Base-by-base conservation (phyloP, 2,329 filamentous ascomycete genomes). In the Sporothrix protearum region DNA sequence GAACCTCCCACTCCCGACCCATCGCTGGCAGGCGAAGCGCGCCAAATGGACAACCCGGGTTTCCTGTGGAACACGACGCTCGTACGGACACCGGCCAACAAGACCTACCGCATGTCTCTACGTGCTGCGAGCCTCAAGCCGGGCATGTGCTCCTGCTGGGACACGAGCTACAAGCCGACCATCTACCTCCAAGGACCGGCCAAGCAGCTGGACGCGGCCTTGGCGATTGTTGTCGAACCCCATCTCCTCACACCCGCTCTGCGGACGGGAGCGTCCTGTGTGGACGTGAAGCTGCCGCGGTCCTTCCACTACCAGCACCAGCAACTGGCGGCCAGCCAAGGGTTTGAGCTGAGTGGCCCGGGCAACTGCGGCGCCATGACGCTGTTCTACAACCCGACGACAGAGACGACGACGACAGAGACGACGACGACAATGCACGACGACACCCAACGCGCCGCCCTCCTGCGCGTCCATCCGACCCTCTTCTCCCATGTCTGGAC, bases 1-100 rank as follows among this genome's bases (percentile, higher is more conserved):
- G 79, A 98, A 98, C 83, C 94, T 92, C 2, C 97, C 95, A 93
- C 84, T 99, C 19, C 96, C 96, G 0, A 98, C 96, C 7, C 96
- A 99, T 80, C 82, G 96, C 75, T 99, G 92, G 87, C 94, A 97
- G 81, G 90, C 95, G 2, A 99, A 99, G 80, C 86, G 96, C 73
- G 93, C 96, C 91, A 88, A 73, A 96, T 99, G 92, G 94, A 94
- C 0, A 8, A 91, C 92, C 0, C 87, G 66, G 86, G 91, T 59
- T 91, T 93, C 2, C 81, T 96, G n/a, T 99, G 96, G 96, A 88
- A 94, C 53, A 97, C 97, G 80, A 89, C 93, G 0, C 83, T 98
- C 30, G 93, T 94, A 0, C 80, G 97, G 74, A 93, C 92, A 4
- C 93, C 95, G 0, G 96, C 92, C 36, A 90, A 93, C 78, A 99